Evolutionary conservation across 2,329 filamentous ascomycete species (phyloP).

Genomic region (Talaromyces sp.): DNA sequence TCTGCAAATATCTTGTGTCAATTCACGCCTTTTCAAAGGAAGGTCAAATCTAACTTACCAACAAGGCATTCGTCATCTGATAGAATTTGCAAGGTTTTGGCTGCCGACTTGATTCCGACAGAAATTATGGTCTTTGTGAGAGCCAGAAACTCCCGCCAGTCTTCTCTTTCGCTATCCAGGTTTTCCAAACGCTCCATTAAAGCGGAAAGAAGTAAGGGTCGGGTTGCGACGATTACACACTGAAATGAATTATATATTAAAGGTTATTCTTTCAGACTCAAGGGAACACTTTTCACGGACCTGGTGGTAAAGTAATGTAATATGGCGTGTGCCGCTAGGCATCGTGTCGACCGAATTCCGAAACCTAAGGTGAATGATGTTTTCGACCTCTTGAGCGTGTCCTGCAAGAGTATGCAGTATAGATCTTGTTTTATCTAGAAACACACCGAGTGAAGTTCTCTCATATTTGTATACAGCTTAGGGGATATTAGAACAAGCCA

Average conservation of each 20-base stretch:
- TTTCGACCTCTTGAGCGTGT: slow-evolving; percentile 45
- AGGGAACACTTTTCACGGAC: too few relatives aligned
- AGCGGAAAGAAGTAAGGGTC: slow-evolving; percentile 46
- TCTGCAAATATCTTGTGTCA: slow-evolving; percentile 25
- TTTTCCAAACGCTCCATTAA: slow-evolving; percentile 42
- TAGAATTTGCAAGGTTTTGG: slow-evolving; percentile 45
- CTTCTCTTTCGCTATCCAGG: slow-evolving; percentile 27
- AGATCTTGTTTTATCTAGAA: slow-evolving; percentile 41
- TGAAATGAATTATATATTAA: too few relatives aligned
- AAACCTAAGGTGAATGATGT: slow-evolving; percentile 38
- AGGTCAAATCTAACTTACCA: slow-evolving; percentile 28
- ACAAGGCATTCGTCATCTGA: slow-evolving; percentile 39
- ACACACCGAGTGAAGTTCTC: slow-evolving; percentile 37
- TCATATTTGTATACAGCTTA: slow-evolving; percentile 42
- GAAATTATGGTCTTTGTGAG: slow-evolving; percentile 42
- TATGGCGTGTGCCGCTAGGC: slow-evolving; percentile 40
- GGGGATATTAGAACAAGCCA: neutral
- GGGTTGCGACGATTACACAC: slow-evolving; percentile 46
- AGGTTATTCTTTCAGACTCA: neutral
- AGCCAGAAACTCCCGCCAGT: slow-evolving; percentile 37
- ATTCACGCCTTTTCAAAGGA: neutral
- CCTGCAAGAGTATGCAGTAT: slow-evolving; percentile 42
- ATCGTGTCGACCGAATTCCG: slow-evolving; percentile 40
- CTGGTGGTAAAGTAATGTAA: slow-evolving; percentile 47
- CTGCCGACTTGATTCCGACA: slow-evolving; percentile 47